Base-by-base conservation (phyloP, 2,329 filamentous ascomycete genomes). In the Neopestalotiopsis rosae region DNA sequence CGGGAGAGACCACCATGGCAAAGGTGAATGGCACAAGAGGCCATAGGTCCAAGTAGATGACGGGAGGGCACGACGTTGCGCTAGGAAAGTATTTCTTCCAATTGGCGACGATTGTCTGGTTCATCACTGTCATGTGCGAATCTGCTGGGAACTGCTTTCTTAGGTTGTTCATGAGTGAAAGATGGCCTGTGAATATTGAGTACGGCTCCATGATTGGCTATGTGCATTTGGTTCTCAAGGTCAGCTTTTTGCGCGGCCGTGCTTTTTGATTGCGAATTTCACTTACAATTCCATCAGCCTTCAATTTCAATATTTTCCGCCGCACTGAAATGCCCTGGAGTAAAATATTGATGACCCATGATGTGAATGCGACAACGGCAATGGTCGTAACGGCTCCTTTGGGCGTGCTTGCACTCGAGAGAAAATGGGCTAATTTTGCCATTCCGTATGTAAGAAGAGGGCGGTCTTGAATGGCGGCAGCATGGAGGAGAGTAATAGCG, bases 31-130 rank as follows among this genome's bases (percentile, higher is more conserved):
- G 63, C 4, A 71, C 68, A 9, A 75, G 4, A 1, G 72, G 69
- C 72, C 74, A 74, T 4, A 74, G 62, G 59, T 75, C 74, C 1
- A 75, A 61, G 38, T 75, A 75, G 12, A 73, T 59, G 5, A 75
- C 61, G 0, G 70, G 69, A 0, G 74, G 74, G 5, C 69, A 72
- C 10, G 42, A 12, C 1, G 65, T 34, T 14, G 13, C 56, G 0
- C 9, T 38, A 1, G 72, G 73, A 57, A 75, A 74, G 56, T 73
- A 69, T n/a, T 62, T 32, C 9, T 42, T 52, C 69, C 69, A 72
- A 38, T 70, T 68, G 40, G 52, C n/a, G 9, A 57, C 34, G 9
- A 72, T 65, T 12, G 64, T 58, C 13, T 58, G 24, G 5, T 58
- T 61, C 6, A 61, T 24, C 20, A 69, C 69, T 14, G 61, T 68